These are phyloP conservation scores for Epichloe glyceriae DNA, from an alignment of 2,329 filamentous ascomycete species.

Conservation along the genomic window DNA sequence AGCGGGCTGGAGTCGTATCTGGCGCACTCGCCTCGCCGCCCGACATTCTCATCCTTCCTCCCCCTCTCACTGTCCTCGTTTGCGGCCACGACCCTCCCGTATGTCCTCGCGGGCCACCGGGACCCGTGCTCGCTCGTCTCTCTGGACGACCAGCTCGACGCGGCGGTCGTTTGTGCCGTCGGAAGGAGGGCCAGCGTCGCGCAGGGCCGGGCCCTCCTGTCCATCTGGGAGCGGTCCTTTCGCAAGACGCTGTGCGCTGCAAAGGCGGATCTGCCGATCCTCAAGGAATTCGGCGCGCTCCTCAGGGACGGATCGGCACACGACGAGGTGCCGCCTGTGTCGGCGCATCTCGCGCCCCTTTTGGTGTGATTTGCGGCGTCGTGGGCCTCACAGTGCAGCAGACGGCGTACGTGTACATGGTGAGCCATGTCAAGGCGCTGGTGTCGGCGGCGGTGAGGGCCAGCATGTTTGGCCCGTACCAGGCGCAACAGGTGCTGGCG, in stretches of 20 bases:
- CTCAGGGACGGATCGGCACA: constrained; percentile 18
- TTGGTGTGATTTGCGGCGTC: constrained; percentile 52
- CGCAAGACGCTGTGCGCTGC: constrained; percentile 21
- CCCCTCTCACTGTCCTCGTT: constrained; percentile 57
- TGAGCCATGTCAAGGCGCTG: constrained; percentile 64
- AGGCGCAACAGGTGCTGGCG: constrained; percentile 62
- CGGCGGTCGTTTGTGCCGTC: constrained; percentile 66
- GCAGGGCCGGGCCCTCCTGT: constrained; percentile 62
- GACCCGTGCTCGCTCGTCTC: constrained; percentile 34
- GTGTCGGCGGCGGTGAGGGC: constrained; percentile 66
- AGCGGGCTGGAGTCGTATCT: constrained; percentile 73
- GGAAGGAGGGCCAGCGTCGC: constrained; percentile 61
- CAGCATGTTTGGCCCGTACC: constrained; percentile 68
- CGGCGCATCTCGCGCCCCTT: constrained; percentile 58
- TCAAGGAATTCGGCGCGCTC: constrained; percentile 24
- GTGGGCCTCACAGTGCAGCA: constrained; percentile 48
- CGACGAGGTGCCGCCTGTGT: constrained; percentile 28
- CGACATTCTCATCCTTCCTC: constrained; percentile 52
- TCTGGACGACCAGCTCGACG: constrained; percentile 66
- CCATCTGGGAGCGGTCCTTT: constrained; percentile 65
- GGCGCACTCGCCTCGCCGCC: constrained; percentile 41
- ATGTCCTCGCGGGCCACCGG: constrained; percentile 55
- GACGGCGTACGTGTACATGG: constrained; percentile 61
- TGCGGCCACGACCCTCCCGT: constrained; percentile 60
- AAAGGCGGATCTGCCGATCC: constrained; percentile 13